Conservation (phyloP, 2,329 filamentous ascomycete genomes). For the Mollisia scopiformis region DNA sequence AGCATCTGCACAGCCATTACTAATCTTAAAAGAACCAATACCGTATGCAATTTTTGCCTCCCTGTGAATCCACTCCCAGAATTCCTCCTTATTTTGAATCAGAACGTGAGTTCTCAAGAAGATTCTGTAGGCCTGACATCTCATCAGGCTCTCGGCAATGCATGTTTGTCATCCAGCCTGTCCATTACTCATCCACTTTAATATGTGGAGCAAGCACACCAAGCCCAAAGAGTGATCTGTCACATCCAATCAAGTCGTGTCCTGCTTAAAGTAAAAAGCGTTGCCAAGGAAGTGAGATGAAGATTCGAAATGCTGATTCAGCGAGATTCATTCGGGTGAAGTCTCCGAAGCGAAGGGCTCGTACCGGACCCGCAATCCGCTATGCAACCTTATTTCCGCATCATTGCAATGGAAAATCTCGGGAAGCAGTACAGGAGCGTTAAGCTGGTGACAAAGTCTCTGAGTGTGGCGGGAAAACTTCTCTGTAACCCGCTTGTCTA, state of each 20-base stretch:
- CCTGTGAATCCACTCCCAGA: background rate
- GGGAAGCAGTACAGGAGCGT: background rate
- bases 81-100: too few species aligned
- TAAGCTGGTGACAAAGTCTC: background rate
- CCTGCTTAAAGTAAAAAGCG: background rate
- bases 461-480: background rate
- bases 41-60: background rate
- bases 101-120: background rate
- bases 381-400: background rate
- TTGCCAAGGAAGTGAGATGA: background rate
- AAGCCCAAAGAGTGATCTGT: background rate
- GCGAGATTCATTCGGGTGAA: background rate
- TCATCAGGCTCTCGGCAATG: background rate
- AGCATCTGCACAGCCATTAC: background rate
- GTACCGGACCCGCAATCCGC: background rate
- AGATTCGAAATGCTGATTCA: background rate
- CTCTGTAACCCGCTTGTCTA: background rate
- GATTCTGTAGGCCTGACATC: slow-evolving; percentile 1
- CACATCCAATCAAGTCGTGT: background rate
- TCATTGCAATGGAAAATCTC: background rate
- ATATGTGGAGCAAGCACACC: background rate
- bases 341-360: background rate
- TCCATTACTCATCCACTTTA: slow-evolving; percentile 2
- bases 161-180: slow-evolving; percentile 6
- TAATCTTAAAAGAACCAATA: too few species aligned